Evolutionary conservation across 2,329 filamentous ascomycete species (phyloP).

Genomic region (Cryphonectria japonica): DNA sequence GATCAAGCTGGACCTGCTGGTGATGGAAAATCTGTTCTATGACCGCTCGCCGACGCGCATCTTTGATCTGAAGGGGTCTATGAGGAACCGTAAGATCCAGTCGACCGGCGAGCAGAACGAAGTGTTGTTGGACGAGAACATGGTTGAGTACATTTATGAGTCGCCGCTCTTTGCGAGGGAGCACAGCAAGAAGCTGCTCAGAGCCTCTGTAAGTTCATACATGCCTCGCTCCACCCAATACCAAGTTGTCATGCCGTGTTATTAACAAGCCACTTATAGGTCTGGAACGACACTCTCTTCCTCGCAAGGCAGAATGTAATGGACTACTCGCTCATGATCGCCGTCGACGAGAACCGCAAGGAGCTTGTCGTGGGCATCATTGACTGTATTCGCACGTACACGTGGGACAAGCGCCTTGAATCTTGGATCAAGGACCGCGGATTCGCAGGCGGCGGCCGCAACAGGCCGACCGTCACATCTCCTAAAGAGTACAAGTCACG

Average conservation of each 20-base stretch:
- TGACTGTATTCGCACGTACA: constrained; percentile 97
- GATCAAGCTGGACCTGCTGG: constrained; percentile 88
- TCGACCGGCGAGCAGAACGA: constrained; percentile 95
- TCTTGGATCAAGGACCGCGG: constrained; percentile 99
- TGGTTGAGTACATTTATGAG: constrained; percentile 99
- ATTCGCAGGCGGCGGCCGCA: constrained; percentile 74
- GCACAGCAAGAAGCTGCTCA: constrained; percentile 91
- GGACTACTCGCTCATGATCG: constrained; percentile 99
- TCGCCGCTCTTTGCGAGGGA: constrained; percentile 93
- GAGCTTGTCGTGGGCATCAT: constrained; percentile 98
- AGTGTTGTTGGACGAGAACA: constrained; percentile 95
- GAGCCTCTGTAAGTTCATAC: constrained; percentile 63
- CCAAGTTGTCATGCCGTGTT: neutral
- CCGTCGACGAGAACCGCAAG: constrained; percentile 85
- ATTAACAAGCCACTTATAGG: constrained; percentile 24
- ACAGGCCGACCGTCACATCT: constrained; percentile 92
- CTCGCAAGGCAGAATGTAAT: constrained; percentile 94
- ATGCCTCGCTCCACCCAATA: neutral
- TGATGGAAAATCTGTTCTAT: constrained; percentile 99
- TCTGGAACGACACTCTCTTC: constrained; percentile 98
- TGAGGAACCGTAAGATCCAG: constrained; percentile 97
- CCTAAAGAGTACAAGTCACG: constrained; percentile 97
- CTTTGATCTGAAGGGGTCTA: constrained; percentile 96
- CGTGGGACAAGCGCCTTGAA: constrained; percentile 99
- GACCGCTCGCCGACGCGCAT: constrained; percentile 87